Conservation (phyloP, 495 filamentous ascomycete species). For the Xylaria scruposa region DNA sequence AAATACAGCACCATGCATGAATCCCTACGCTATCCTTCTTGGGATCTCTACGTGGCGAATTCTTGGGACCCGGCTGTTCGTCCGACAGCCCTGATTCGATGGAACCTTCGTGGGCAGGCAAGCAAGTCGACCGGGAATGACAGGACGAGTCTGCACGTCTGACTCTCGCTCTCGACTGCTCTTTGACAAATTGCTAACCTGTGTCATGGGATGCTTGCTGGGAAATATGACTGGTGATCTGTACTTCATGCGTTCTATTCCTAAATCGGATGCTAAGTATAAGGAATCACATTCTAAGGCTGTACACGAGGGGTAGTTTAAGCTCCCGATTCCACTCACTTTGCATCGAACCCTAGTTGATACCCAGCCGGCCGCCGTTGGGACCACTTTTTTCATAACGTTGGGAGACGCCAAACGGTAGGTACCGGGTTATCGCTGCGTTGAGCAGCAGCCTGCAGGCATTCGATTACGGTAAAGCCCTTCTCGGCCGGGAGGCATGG, state of each 20-base stretch:
- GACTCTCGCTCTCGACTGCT: neutral
- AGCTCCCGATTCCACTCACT: slow-evolving; percentile 13
- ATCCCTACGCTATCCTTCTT: neutral
- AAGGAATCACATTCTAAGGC: slow-evolving; percentile 6
- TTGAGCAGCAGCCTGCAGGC: slow-evolving; percentile 23
- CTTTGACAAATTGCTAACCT: neutral
- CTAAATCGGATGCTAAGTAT: slow-evolving; percentile 21
- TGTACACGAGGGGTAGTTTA: slow-evolving; percentile 1
- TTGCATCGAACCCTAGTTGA: slow-evolving; percentile 21
- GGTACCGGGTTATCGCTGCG: slow-evolving; percentile 2
- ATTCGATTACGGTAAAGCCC: slow-evolving; percentile 24
- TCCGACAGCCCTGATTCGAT: slow-evolving; percentile 9
- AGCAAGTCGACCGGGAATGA: neutral
- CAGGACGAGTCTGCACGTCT: neutral
- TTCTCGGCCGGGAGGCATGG: slow-evolving; percentile 18
- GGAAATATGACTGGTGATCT: slow-evolving; percentile 7
- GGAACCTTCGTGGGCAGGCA: neutral
- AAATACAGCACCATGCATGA: slow-evolving; percentile 24
- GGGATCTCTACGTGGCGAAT: slow-evolving; percentile 16
- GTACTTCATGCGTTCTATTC: slow-evolving; percentile 23
- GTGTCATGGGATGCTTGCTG: slow-evolving; percentile 8
- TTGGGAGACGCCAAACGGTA: slow-evolving; percentile 6
- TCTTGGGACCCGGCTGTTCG: slow-evolving; percentile 3
- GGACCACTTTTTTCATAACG: slow-evolving; percentile 25
- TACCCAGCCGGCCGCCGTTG: slow-evolving; percentile 24